These are phyloP conservation scores for Penicillium fimorum DNA, from an alignment of 495 filamentous ascomycete genomes.

Conservation along the genomic window DNA sequence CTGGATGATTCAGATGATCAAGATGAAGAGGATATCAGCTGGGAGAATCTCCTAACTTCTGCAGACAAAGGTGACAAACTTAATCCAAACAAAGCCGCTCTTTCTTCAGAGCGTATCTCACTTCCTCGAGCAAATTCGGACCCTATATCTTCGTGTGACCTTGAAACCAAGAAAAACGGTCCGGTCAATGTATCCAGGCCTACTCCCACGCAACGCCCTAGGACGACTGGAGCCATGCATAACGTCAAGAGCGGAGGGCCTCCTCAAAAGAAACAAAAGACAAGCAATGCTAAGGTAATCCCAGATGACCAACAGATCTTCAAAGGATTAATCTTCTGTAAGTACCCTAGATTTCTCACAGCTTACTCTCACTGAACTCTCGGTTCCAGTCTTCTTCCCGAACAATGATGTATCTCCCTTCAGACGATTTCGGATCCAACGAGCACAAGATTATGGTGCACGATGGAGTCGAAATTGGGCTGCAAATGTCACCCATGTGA, in stretches of 20 bases:
- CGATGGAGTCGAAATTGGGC: conserved; percentile 57
- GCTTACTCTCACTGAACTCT: conserved; percentile 4
- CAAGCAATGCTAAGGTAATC: conserved; percentile 36
- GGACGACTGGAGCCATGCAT: conserved; percentile 24
- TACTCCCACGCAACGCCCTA: conserved; percentile 11
- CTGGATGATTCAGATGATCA: conserved; percentile 45
- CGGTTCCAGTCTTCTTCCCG: conserved; percentile 66
- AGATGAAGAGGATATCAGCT: conserved; percentile 15
- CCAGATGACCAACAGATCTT: conserved; percentile 66
- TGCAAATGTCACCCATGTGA: conserved; percentile 63
- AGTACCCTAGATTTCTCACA: conserved; percentile 11
- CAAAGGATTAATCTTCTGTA: conserved; percentile 61
- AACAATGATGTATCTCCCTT: conserved; percentile 68
- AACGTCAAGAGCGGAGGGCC: conserved; percentile 12
- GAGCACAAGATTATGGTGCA: conserved; percentile 74
- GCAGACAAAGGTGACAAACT: conserved; percentile 2
- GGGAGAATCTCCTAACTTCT: conserved; percentile 12
- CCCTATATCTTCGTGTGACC: conserved; percentile 11
- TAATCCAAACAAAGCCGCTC: neutral
- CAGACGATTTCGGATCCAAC: conserved; percentile 68
- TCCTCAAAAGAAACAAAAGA: conserved; percentile 29
- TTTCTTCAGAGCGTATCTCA: neutral
- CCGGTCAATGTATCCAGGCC: neutral
- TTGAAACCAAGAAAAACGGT: neutral
- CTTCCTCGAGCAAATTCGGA: conserved; percentile 19